Percentiles rank a stretch among this genome's conserved stretches.
phyloP scores from a whole-genome alignment of 1,284 basidiomycete genomes.

The Apiotrichum montevideense region DNA sequence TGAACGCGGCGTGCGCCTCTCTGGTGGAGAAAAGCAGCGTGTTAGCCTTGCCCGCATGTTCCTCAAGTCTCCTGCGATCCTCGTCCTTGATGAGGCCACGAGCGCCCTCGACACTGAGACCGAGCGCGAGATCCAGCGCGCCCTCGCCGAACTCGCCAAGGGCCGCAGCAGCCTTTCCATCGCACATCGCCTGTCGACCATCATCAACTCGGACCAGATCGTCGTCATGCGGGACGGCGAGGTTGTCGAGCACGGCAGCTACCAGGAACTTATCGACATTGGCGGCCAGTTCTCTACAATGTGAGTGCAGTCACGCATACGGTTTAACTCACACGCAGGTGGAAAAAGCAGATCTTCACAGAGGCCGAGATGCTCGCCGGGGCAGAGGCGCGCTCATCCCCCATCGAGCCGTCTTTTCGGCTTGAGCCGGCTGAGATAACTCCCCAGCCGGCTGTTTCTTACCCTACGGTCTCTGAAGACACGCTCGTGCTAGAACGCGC shows the following conservation, averaged over 20 bases:
- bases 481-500: conserved; percentile 2
- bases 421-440: neutral
- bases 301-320: conserved; percentile 16
- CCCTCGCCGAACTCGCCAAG: conserved; percentile 57
- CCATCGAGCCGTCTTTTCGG: neutral
- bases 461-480: neutral
- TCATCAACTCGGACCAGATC: conserved; percentile 62
- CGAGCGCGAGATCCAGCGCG: conserved; percentile 52
- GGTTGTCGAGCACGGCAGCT: conserved; percentile 80
- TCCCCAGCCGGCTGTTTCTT: neutral
- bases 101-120: conserved; percentile 91
- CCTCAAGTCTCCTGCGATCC: conserved; percentile 85
- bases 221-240: conserved; percentile 79
- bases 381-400: neutral
- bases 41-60: conserved; percentile 87
- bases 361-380: conserved; percentile 38
- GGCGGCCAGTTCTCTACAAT: conserved; percentile 47
- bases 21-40: conserved; percentile 89
- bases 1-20: conserved; percentile 94
- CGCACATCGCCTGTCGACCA: conserved; percentile 57
- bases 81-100: conserved; percentile 97
- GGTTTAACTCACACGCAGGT: conserved; percentile 21
- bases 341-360: conserved; percentile 45
- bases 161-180: conserved; percentile 91
- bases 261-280: conserved; percentile 66